Conservation (phyloP, 1,284 basidiomycete genomes). For the Sporisorium reilianum region DNA sequence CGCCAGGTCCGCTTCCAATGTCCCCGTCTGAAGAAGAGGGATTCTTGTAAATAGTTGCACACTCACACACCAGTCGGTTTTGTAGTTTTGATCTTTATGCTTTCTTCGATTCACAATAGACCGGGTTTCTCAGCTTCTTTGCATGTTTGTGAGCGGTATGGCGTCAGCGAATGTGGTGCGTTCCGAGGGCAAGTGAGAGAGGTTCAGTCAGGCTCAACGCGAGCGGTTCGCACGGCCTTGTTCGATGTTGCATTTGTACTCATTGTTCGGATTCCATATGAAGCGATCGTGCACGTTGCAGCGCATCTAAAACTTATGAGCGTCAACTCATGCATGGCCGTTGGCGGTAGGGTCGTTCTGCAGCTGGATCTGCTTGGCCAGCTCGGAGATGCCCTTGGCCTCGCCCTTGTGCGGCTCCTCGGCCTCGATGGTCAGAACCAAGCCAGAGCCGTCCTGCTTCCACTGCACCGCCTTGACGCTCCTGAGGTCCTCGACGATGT, state of each 20-base stretch:
- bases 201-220: no score
- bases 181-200: no score
- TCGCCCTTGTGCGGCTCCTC: conserved; percentile 51
- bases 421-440: conserved; percentile 57
- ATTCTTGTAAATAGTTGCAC: conserved; percentile 8
- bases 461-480: conserved; percentile 58
- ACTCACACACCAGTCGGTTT: not conserved
- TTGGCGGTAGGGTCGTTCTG: conserved; percentile 35
- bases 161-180: no score
- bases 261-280: not conserved
- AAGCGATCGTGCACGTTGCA: not conserved
- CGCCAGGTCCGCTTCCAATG: conserved; percentile 2
- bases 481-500: conserved; percentile 62
- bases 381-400: conserved; percentile 40
- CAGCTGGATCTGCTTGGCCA: conserved; percentile 40
- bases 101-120: not conserved
- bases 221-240: not conserved
- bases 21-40: not conserved
- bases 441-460: conserved; percentile 50
- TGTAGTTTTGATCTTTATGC: not conserved
- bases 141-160: no score
- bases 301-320: no score
- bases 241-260: no score
- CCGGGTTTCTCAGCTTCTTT: not conserved
- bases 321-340: conserved; percentile 12